Conservation (phyloP, 129 eudicot genomes). For the Centaurea solstitialis region DNA sequence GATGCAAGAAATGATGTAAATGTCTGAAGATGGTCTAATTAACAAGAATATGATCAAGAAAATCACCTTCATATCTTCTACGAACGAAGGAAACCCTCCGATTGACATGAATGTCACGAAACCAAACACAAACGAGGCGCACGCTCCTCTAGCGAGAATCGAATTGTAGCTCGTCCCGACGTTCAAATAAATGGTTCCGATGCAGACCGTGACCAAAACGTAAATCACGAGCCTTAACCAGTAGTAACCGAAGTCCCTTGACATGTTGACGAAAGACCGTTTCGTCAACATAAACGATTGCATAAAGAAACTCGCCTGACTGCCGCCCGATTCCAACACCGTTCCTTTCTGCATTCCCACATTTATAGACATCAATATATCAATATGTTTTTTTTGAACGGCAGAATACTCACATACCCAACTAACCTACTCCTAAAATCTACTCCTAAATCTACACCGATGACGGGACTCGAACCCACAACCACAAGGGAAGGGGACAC, state of each 20-base stretch:
- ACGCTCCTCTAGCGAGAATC: constrained; percentile 95
- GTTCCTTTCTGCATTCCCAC: constrained; percentile 83
- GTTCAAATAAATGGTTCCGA: constrained; percentile 82
- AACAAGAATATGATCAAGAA: background rate
- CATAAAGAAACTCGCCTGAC: constrained; percentile 96
- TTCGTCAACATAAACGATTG: constrained; percentile 81
- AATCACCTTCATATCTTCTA: constrained; percentile 95
- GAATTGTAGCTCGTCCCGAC: constrained; percentile 86
- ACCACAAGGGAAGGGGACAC: no score
- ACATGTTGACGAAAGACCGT: constrained; percentile 94
- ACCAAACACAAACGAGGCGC: constrained; percentile 96
- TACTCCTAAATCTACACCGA: no score
- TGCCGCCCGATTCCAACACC: constrained; percentile 91
- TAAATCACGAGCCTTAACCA: constrained; percentile 96
- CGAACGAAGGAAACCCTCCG: constrained; percentile 98
- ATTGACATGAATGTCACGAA: constrained; percentile 99
- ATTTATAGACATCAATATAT: background rate
- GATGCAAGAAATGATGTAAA: no score
- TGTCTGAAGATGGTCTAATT: no score
- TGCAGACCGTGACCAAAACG: constrained; percentile 86
- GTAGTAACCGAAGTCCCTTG: constrained; percentile 97
- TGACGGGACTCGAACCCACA: no score
- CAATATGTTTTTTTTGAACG: no score
- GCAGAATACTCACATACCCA: no score
- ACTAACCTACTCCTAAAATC: no score